phyloP scores from a whole-genome alignment of 1,284 basidiomycete species.

The Vanrija humicola region DNA sequence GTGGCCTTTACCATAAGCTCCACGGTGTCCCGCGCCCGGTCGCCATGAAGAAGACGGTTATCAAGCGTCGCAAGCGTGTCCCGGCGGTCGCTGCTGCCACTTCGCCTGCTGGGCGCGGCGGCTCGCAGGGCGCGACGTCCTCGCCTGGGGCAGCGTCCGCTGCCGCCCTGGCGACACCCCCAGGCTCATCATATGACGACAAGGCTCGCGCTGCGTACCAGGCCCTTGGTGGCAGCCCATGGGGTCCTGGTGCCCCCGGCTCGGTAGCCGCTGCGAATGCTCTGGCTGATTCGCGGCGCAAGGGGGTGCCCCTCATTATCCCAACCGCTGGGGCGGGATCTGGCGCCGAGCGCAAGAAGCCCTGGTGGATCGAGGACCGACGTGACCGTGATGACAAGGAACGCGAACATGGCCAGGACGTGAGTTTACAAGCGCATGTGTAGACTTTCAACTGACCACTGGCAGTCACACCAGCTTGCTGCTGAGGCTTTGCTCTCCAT shows the following conservation, averaged over 20 bases:
- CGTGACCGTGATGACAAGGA: slow-evolving; percentile 17
- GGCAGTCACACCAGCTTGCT: slow-evolving; percentile 43
- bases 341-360: slow-evolving; percentile 31
- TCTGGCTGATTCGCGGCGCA: slow-evolving; percentile 12
- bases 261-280: neutral
- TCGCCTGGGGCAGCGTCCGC: neutral
- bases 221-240: slow-evolving; percentile 9
- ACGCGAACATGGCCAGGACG: slow-evolving; percentile 14
- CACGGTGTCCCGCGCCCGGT: slow-evolving; percentile 96
- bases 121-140: slow-evolving; percentile 8
- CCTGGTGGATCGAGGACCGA: slow-evolving; percentile 41
- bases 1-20: slow-evolving; percentile 94
- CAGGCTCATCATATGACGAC: slow-evolving; percentile 5
- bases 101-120: slow-evolving; percentile 11
- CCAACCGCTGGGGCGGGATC: slow-evolving; percentile 1
- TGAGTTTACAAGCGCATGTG: neutral
- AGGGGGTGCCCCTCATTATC: slow-evolving; percentile 23
- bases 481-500: slow-evolving; percentile 48
- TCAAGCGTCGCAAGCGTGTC: slow-evolving; percentile 94
- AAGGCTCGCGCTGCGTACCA: slow-evolving; percentile 10
- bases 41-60: slow-evolving; percentile 98
- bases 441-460: no score
- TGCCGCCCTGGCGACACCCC: neutral
- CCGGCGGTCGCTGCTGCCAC: slow-evolving; percentile 59
- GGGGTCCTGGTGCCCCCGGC: slow-evolving; percentile 5